These are phyloP conservation scores for Ramaria sp. DNA, from an alignment of 768 basidiomycete genomes.

Conservation along the genomic window DNA sequence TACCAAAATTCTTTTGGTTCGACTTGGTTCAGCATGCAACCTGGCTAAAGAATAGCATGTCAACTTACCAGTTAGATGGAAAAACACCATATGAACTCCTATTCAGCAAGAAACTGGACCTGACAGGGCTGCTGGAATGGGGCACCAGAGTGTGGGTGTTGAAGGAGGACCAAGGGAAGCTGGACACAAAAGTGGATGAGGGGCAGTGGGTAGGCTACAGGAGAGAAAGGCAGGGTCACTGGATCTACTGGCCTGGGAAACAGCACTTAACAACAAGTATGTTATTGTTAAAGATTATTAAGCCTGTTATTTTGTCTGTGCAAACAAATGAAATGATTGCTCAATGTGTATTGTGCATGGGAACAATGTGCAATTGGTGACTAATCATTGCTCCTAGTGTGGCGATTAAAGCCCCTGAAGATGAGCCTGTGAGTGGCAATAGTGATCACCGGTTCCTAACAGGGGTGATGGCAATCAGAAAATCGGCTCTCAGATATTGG, in stretches of 20 bases:
- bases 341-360: no score
- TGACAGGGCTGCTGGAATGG: background rate
- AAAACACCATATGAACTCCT: slow-evolving; percentile 17
- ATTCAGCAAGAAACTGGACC: background rate
- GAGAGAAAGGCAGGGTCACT: background rate
- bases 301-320: no score
- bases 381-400: no score
- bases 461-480: no score
- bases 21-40: slow-evolving; percentile 14
- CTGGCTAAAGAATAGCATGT: slow-evolving; percentile 17
- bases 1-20: slow-evolving; percentile 19
- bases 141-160: background rate
- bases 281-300: no score
- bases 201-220: background rate
- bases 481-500: no score
- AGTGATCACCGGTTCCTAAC: no score
- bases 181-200: background rate
- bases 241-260: background rate
- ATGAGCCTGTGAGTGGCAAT: no score
- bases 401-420: no score
- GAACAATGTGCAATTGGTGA: no score
- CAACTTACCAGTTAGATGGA: slow-evolving; percentile 11
- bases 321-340: no score
- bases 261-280: rapidly evolving
- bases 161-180: background rate